These are phyloP conservation scores for Coemansia sp. DNA, from an alignment of 192 early-diverging fungal genomes.

Conservation along the genomic window DNA sequence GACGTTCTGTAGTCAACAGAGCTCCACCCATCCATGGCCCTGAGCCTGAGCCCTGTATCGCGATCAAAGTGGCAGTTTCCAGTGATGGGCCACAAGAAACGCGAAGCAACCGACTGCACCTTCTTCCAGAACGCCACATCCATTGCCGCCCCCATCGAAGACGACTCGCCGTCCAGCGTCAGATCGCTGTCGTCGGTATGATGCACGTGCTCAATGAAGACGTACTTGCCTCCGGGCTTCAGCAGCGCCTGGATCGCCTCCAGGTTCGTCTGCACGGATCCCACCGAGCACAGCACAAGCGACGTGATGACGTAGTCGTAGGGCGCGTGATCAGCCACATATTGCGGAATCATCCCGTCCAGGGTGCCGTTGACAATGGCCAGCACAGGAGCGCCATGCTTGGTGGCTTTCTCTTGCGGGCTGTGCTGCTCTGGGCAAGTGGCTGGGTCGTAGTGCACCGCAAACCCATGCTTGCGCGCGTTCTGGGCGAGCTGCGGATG, in stretches of 20 bases:
- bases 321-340: conserved; percentile 23
- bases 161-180: conserved; percentile 6
- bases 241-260: conserved; percentile 24
- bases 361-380: conserved; percentile 47
- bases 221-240: conserved; percentile 31
- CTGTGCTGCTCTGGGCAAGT: conserved; percentile 12
- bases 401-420: not conserved
- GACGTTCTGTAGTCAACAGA: conserved; percentile 18
- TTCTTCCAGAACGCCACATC: conserved; percentile 14
- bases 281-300: conserved; percentile 42
- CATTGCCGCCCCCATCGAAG: not conserved
- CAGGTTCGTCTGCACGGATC: conserved; percentile 24
- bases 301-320: conserved; percentile 37
- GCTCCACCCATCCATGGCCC: conserved; percentile 21
- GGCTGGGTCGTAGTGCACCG: conserved; percentile 22
- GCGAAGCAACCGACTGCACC: conserved; percentile 17
- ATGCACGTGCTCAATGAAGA: conserved; percentile 47
- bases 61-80: conserved; percentile 41
- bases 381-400: conserved; percentile 6
- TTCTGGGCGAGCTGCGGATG: conserved; percentile 19
- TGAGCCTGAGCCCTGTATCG: conserved; percentile 19
- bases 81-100: conserved; percentile 13
- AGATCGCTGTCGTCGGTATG: conserved; percentile 13
- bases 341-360: conserved; percentile 24
- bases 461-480: conserved; percentile 21